Evolutionary conservation across 495 filamentous ascomycete species (phyloP), one percentile per base, ranked within the genome.

Genomic region (Aspergillus cristatus): DNA sequence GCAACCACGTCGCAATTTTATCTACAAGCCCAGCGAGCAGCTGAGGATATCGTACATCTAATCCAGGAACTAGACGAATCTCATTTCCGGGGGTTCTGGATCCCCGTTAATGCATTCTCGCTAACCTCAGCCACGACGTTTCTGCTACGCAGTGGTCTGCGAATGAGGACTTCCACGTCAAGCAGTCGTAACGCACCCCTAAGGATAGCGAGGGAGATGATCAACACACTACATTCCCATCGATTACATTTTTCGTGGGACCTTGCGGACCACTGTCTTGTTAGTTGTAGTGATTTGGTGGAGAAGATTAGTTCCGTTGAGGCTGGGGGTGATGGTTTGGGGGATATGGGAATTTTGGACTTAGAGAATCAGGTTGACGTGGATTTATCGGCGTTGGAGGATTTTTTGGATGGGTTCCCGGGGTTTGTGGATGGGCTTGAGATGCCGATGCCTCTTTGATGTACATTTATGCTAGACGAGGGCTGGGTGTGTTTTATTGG

Each of bases 31-130:
- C 54, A 55, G 10, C 28, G 47, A n/a, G 49, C 57, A 1, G 56
- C 65, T 0, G 54, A 64, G 22, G 59, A 59, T 7, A 58, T 68
- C 18, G 44, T 61, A 1, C 41, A 57, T 18, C 32, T 64, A 6
- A 42, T 60, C 1, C 57, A 62, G 28, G 58, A 62, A 32, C 45
- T 64, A 1, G 40, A 51, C 7, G 46, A 43, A 2, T 14, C 36
- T 3, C 48, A 57, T 3, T 28, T 58, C 13, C 32, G 40, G 0
- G 60, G 50, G n/a, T 64, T 62, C 14, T 64, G 60, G 60, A 38
- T 60, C n/a, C 54, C 60, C 14, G 48, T 52, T 0, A 43, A 50
- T 11, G 45, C 60, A 1, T 62, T 60, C 16, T 48, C 51, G 7
- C 41, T 61, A 6, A 50, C 54, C 0, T 51, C 55, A 6, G 49